These are phyloP conservation scores for Aspergillus steynii DNA, from an alignment of 495 filamentous ascomycete genomes.

Conservation along the genomic window DNA sequence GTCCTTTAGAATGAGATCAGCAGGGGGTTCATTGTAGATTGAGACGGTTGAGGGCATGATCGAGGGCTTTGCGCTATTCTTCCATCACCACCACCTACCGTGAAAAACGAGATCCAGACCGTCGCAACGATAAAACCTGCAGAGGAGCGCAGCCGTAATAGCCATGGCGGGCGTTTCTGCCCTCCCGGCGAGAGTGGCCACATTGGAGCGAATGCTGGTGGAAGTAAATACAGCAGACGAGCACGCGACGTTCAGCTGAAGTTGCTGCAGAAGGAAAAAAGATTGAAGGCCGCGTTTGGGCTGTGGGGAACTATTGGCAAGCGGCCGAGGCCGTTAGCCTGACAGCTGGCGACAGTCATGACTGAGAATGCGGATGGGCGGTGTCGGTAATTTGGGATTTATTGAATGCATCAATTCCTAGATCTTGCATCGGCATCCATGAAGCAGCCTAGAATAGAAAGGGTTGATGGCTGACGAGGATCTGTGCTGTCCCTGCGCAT, in stretches of 20 bases:
- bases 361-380: neutral
- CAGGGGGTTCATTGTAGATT: neutral
- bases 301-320: neutral
- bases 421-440: neutral
- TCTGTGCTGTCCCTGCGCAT: neutral
- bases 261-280: neutral
- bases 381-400: neutral
- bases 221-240: neutral
- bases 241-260: neutral
- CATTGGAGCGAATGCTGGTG: neutral
- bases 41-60: too few species aligned
- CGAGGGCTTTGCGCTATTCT: neutral
- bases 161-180: slow-evolving; percentile 34
- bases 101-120: slow-evolving; percentile 63
- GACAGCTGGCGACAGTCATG: neutral
- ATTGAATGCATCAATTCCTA: neutral
- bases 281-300: neutral
- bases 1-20: slow-evolving; percentile 32
- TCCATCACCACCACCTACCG: slow-evolving; percentile 56
- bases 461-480: neutral
- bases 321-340: too few species aligned
- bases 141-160: slow-evolving; percentile 56
- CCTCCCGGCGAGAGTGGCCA: neutral
- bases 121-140: slow-evolving; percentile 62
- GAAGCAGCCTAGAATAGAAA: neutral